Evolutionary conservation across 441 rosid genomes (phyloP).

Genomic region (Adansonia rubrostipa): DNA sequence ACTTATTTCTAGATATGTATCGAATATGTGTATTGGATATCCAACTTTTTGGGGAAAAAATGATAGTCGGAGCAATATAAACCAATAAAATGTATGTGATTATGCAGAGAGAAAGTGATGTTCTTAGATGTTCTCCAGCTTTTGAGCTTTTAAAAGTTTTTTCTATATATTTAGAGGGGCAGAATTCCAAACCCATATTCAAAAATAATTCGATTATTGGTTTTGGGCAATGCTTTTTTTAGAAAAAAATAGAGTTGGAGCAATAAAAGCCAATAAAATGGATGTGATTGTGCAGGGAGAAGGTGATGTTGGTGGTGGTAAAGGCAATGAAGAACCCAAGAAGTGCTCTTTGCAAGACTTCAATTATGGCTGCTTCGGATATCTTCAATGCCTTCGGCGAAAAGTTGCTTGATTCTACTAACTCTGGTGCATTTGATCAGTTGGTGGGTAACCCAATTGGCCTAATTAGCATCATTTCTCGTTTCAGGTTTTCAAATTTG

Average conservation of each 20-base stretch:
- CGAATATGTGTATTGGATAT: too few relatives aligned
- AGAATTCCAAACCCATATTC: not conserved
- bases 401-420: conserved; percentile 48
- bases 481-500: not conserved
- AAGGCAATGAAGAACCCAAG: conserved; percentile 94
- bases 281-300: conserved; percentile 52
- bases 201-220: too few relatives aligned
- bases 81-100: not conserved
- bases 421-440: conserved; percentile 60
- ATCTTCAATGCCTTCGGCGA: conserved; percentile 71
- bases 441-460: conserved; percentile 43
- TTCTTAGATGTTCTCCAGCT: too few relatives aligned
- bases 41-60: too few relatives aligned
- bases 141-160: too few relatives aligned
- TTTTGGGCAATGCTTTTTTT: too few relatives aligned
- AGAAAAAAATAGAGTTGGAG: too few relatives aligned
- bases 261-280: not conserved
- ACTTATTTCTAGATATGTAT: too few relatives aligned
- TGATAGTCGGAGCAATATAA: too few relatives aligned
- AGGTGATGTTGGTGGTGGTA: conserved; percentile 61
- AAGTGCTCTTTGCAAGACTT: conserved; percentile 91
- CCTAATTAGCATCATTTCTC: not conserved
- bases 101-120: too few relatives aligned
- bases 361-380: conserved; percentile 89
- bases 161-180: too few relatives aligned